These are phyloP conservation scores for Samsoniella hepiali DNA, from an alignment of 2,329 filamentous ascomycete genomes.

Conservation along the genomic window DNA sequence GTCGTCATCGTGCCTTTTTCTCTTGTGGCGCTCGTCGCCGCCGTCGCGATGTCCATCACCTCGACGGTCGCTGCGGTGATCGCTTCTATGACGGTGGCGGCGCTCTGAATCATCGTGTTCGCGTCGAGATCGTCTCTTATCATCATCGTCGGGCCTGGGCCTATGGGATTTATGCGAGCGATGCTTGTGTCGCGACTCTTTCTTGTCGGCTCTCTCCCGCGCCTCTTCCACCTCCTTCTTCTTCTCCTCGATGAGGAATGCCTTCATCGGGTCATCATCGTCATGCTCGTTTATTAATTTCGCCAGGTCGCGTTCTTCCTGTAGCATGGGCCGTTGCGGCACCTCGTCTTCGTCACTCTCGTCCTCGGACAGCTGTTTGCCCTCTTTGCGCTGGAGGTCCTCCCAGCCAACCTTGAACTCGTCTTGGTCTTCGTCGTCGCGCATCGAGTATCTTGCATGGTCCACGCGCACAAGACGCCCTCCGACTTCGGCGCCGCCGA, in stretches of 20 bases:
- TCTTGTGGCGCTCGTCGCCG: slow-evolving; percentile 30
- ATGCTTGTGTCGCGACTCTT: slow-evolving; percentile 45
- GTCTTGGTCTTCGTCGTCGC: slow-evolving; percentile 70
- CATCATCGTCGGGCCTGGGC: slow-evolving; percentile 32
- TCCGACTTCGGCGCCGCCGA: slow-evolving; percentile 80
- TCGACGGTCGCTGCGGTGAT: slow-evolving; percentile 24
- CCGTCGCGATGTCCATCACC: slow-evolving; percentile 27
- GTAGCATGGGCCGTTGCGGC: slow-evolving; percentile 60
- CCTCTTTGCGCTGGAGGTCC: slow-evolving; percentile 54
- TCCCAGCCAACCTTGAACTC: slow-evolving; percentile 58
- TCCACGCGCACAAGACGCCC: slow-evolving; percentile 83
- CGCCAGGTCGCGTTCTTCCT: slow-evolving; percentile 77
- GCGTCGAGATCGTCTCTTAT: slow-evolving; percentile 22
- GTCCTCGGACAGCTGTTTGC: slow-evolving; percentile 41
- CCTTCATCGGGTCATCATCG: slow-evolving; percentile 97
- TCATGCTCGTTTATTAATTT: slow-evolving; percentile 76
- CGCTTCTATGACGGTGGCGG: slow-evolving; percentile 20
- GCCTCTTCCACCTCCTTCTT: slow-evolving; percentile 80
- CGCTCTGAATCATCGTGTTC: background rate
- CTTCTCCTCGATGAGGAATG: slow-evolving; percentile 84
- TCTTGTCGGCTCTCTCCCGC: slow-evolving; percentile 48
- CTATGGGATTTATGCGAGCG: slow-evolving; percentile 47
- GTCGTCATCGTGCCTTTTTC: slow-evolving; percentile 29
- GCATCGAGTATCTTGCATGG: slow-evolving; percentile 85
- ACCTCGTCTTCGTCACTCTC: slow-evolving; percentile 44